Base-by-base conservation (phyloP, 768 basidiomycete genomes). In the Boletus vinaceobasis region DNA sequence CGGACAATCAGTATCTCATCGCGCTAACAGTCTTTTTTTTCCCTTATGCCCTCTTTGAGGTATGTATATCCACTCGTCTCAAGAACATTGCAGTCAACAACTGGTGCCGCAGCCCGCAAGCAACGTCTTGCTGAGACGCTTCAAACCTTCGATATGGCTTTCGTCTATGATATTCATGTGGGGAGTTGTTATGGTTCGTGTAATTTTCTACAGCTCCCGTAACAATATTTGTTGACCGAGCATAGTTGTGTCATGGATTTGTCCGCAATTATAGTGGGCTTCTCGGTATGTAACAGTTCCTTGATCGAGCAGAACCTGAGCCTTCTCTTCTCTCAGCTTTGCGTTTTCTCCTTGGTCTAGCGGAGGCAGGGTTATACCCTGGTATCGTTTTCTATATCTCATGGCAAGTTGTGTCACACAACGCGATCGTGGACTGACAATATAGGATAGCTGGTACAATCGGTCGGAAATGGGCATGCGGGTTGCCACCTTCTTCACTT, bases 1-100 rank as follows among this genome's bases (percentile, higher is more conserved):
- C 76, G 7, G 82, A 87, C 62, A 78, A 73, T 44, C 85, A 87
- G 62, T 88, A 88, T 65, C 74, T 87, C 31, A 75, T 86, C 50
- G 84, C 85, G 5, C 72, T 88, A 47, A 86, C 85, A 5, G 77
- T 88, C 4, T 90, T 91, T 75, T 91, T 89, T 73, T 85, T 88
- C 53, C 84, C 84, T 9, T 90, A 86, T 65, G 75, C 87, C 23
- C 56, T 85, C 39, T 83, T 89, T 15, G 87, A 88, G 77, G 87
- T 85, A 35, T 55, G 73, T 52, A 51, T 43, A 27, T 23, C 19
- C 15, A 23, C 44, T 49, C 19, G 26, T 33, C 39, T 23, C 40
- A 9, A 42, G 31, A 39, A 38, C 27, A 38, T 27, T 33, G 19
- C 32, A 39, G 42, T 55, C 31, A 33, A 38, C 15, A 36, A 14